A percentile compares a stretch with the other conserved stretches of the same genome.
These are phyloP conservation scores for Gaeumannomyces sp. DNA, from an alignment of 2,329 filamentous ascomycete species.

Conservation along the genomic window DNA sequence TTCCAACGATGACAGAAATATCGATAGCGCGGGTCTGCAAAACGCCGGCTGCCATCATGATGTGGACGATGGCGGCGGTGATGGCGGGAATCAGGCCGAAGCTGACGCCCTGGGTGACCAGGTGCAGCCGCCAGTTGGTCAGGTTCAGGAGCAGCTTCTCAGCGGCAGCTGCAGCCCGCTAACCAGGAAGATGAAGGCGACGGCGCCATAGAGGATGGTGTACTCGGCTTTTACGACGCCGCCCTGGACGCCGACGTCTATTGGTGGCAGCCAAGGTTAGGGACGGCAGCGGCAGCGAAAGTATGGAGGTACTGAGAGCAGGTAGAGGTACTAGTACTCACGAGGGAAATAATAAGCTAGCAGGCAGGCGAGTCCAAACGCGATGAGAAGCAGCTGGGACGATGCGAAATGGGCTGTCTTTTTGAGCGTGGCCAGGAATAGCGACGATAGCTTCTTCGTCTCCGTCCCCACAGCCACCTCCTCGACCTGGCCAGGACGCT, in stretches of 20 bases:
- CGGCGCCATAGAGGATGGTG: constrained; percentile 61
- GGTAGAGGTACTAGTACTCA: constrained; percentile 20
- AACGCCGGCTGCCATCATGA: constrained; percentile 39
- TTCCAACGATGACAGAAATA: constrained; percentile 58
- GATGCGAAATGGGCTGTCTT: constrained; percentile 2
- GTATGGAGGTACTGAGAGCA: too few species aligned
- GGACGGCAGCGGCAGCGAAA: too few species aligned
- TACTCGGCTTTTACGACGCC: constrained; percentile 47
- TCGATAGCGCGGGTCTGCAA: constrained; percentile 52
- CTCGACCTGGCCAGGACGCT: too few species aligned
- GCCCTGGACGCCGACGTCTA: constrained; percentile 41
- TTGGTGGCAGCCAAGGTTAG: not conserved
- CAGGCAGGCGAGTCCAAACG: constrained; percentile 48
- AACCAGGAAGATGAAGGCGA: constrained; percentile 64
- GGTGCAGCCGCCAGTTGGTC: constrained; percentile 61
- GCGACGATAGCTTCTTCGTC: not conserved
- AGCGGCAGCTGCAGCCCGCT: constrained; percentile 64
- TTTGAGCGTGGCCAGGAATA: not conserved
- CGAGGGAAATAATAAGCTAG: constrained; percentile 37
- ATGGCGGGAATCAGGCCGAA: constrained; percentile 61
- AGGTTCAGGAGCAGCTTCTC: constrained; percentile 55
- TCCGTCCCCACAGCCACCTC: not conserved
- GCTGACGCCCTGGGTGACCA: constrained; percentile 60
- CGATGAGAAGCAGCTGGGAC: constrained; percentile 45
- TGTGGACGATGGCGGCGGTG: constrained; percentile 44